Percentiles rank a stretch among this genome's conserved stretches.
Evolutionary conservation across 345 rosid genomes (phyloP).

Genomic region (Excoecaria agallocha): DNA sequence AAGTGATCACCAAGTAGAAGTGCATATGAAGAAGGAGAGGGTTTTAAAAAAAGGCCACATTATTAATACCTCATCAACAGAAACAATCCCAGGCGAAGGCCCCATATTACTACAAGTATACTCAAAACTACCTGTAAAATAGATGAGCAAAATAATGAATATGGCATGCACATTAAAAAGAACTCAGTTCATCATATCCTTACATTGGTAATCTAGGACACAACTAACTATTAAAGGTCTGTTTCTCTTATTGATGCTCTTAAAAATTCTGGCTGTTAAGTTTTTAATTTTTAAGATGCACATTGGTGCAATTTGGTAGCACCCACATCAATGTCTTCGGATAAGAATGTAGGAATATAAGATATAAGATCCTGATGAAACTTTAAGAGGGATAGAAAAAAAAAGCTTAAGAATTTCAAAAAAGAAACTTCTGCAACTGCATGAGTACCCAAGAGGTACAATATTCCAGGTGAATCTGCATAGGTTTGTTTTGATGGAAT

Average conservation of each 20-base stretch:
- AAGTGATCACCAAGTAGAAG: neutral
- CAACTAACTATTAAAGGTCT: neutral
- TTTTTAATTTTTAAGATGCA: neutral
- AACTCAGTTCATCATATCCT: neutral
- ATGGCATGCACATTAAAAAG: neutral
- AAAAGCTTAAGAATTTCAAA: neutral
- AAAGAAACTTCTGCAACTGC: neutral
- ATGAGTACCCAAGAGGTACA: neutral
- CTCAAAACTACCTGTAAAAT: constrained; percentile 67
- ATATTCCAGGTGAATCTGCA: too few species aligned
- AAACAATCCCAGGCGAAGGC: constrained; percentile 76
- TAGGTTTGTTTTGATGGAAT: too few species aligned
- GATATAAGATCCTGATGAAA: too few species aligned
- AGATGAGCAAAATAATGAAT: constrained; percentile 12
- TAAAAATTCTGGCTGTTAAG: neutral
- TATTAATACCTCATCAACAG: constrained; percentile 67
- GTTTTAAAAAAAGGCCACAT: neutral
- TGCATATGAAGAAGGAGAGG: neutral
- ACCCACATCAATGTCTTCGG: neutral
- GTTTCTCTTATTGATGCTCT: neutral
- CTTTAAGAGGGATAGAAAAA: too few species aligned
- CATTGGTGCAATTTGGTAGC: neutral
- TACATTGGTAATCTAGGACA: neutral
- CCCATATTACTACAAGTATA: constrained; percentile 67
- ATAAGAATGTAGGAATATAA: too few species aligned